Conservation (phyloP, 345 rosid genomes). For the Dipteronia dyeriana region DNA sequence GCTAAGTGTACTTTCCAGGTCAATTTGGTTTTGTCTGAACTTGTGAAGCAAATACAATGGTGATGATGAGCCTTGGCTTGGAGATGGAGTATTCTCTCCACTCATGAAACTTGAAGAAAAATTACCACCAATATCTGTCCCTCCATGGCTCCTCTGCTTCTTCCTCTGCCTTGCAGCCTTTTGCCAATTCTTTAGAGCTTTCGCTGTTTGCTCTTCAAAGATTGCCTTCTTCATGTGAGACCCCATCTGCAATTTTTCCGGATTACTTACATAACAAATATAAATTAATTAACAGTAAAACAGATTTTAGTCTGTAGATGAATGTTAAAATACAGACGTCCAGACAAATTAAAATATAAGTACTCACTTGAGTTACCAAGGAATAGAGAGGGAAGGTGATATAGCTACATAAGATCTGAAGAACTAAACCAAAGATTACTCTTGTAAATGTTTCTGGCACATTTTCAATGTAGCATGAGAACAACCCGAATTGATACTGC, state of each 20-base stretch:
- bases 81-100: slow-evolving; percentile 24
- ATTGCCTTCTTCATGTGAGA: slow-evolving; percentile 56
- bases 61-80: slow-evolving; percentile 34
- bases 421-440: slow-evolving; percentile 29
- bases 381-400: slow-evolving; percentile 49
- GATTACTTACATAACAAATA: no score
- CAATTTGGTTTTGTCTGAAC: slow-evolving; percentile 23
- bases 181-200: slow-evolving; percentile 46
- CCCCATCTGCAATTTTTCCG: slow-evolving; percentile 39
- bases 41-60: slow-evolving; percentile 43
- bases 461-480: slow-evolving; percentile 38
- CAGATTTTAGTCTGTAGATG: no score
- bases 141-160: slow-evolving; percentile 22
- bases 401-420: slow-evolving; percentile 46
- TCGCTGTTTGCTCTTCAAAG: slow-evolving; percentile 47
- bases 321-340: no score
- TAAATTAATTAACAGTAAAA: no score
- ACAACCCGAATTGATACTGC: slow-evolving; percentile 44
- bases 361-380: slow-evolving; percentile 41
- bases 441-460: slow-evolving; percentile 20
- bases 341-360: neutral
- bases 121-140: neutral
- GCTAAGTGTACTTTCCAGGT: slow-evolving; percentile 30
- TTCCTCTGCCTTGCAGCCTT: slow-evolving; percentile 43
- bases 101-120: slow-evolving; percentile 25